Percentiles rank a stretch among this genome's conserved stretches.
Conservation (phyloP, 805 yeast genomes). For the Candida michaelii region DNA sequence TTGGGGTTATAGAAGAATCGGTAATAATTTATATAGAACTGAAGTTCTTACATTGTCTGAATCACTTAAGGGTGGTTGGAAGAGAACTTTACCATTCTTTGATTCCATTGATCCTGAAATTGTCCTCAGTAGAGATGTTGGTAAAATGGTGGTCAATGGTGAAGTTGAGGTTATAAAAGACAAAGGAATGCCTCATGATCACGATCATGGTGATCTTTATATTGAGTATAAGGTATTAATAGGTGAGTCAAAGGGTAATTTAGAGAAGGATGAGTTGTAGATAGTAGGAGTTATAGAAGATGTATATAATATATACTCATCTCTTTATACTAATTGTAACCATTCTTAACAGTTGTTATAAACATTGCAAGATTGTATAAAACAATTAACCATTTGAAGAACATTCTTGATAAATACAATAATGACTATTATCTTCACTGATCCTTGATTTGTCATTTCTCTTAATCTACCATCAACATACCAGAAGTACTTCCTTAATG, state of each 20-base stretch:
- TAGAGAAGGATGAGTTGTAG: slow-evolving; percentile 25
- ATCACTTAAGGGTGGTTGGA: slow-evolving; percentile 81
- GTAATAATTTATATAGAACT: slow-evolving; percentile 70
- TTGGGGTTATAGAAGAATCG: slow-evolving; percentile 85
- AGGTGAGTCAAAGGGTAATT: slow-evolving; percentile 16
- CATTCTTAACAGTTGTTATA: no score
- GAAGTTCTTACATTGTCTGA: slow-evolving; percentile 75
- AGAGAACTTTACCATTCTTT: slow-evolving; percentile 60
- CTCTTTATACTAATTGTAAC: no score
- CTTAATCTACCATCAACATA: no score
- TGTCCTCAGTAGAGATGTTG: slow-evolving; percentile 47
- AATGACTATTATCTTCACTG: no score
- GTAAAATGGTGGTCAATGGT: slow-evolving; percentile 58
- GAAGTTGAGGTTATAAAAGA: slow-evolving; percentile 70
- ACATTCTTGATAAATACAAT: no score
- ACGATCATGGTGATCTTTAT: slow-evolving; percentile 44
- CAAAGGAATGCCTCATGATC: slow-evolving; percentile 80
- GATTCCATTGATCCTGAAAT: slow-evolving; percentile 55
- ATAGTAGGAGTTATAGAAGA: no score
- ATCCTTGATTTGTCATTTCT: no score
- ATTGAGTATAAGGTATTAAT: slow-evolving; percentile 49
- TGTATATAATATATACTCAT: no score
- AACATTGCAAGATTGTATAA: no score
- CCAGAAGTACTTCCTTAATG: no score
- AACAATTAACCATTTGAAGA: no score